These are phyloP conservation scores for Russula olivacea DNA, from an alignment of 768 basidiomycete genomes.

Conservation along the genomic window DNA sequence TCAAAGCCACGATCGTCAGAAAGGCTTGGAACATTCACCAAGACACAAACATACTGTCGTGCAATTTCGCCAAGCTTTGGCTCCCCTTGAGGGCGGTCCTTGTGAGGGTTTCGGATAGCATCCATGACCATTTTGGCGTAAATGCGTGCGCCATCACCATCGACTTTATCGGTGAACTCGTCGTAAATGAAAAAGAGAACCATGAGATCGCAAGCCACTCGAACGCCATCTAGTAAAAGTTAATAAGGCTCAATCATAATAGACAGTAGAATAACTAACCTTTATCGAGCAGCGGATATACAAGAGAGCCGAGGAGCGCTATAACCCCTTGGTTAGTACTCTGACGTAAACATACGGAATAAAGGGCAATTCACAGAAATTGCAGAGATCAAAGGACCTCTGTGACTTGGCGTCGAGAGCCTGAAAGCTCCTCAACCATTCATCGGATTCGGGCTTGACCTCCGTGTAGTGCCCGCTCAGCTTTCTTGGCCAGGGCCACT, in stretches of 20 bases:
- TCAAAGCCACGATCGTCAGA: background rate
- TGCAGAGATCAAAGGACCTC: slow-evolving; percentile 37
- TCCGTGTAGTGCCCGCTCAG: slow-evolving; percentile 37
- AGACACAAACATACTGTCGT: slow-evolving; percentile 5
- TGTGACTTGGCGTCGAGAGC: slow-evolving; percentile 36
- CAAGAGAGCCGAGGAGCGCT: slow-evolving; percentile 12
- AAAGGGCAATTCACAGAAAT: slow-evolving; percentile 28
- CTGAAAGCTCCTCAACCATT: slow-evolving; percentile 36
- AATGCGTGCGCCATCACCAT: slow-evolving; percentile 2
- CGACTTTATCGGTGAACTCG: slow-evolving; percentile 13
- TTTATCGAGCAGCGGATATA: slow-evolving; percentile 4
- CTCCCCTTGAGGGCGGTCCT: slow-evolving; percentile 5
- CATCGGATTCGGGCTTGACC: slow-evolving; percentile 33
- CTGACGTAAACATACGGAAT: background rate
- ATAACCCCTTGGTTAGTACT: background rate
- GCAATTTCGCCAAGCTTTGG: slow-evolving; percentile 11
- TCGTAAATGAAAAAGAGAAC: slow-evolving; percentile 10
- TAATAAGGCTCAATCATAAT: background rate
- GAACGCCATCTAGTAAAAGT: background rate
- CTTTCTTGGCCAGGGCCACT: slow-evolving; percentile 42
- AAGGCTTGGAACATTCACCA: background rate
- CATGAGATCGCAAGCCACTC: slow-evolving; percentile 10
- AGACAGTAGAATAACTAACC: background rate
- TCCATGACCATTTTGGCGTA: slow-evolving; percentile 14
- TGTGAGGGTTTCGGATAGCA: slow-evolving; percentile 7